Evolutionary conservation across 2,329 filamentous ascomycete species (phyloP).

Genomic region (Lecanosticta acicola): DNA sequence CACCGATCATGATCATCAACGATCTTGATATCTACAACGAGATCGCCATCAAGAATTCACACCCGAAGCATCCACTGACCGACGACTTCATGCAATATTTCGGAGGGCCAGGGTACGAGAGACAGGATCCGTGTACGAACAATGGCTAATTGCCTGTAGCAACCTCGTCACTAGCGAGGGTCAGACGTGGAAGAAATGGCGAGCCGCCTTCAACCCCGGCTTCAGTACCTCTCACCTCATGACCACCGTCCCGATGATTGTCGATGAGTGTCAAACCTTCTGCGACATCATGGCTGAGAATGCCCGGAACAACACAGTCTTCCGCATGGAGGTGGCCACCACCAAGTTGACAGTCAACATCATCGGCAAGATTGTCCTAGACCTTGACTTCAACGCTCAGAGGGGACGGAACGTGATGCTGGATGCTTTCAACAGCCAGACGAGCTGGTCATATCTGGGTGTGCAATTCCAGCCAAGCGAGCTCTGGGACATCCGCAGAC

Average conservation of each 20-base stretch:
- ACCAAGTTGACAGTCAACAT: conserved; percentile 40
- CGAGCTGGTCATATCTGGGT: conserved; percentile 34
- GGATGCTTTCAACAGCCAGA: conserved; percentile 33
- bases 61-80: conserved; percentile 33
- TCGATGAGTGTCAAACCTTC: conserved; percentile 33
- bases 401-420: conserved; percentile 33
- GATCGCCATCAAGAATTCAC: conserved; percentile 31
- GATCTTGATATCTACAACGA: conserved; percentile 37
- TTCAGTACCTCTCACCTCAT: conserved; percentile 37
- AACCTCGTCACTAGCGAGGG: conserved; percentile 38
- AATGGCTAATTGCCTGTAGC: neutral
- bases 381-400: conserved; percentile 36
- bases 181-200: conserved; percentile 40
- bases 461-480: conserved; percentile 34
- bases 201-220: conserved; percentile 40
- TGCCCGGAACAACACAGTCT: conserved; percentile 34
- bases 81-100: conserved; percentile 33
- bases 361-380: conserved; percentile 38
- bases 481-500: conserved; percentile 34
- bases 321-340: conserved; percentile 37
- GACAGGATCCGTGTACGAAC: neutral
- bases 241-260: conserved; percentile 35
- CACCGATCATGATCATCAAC: conserved; percentile 33
- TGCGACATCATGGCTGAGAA: conserved; percentile 32
- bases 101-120: conserved; percentile 26